These are phyloP conservation scores for Candida coleopterorum DNA, from an alignment of 805 yeast genomes.

Conservation along the genomic window DNA sequence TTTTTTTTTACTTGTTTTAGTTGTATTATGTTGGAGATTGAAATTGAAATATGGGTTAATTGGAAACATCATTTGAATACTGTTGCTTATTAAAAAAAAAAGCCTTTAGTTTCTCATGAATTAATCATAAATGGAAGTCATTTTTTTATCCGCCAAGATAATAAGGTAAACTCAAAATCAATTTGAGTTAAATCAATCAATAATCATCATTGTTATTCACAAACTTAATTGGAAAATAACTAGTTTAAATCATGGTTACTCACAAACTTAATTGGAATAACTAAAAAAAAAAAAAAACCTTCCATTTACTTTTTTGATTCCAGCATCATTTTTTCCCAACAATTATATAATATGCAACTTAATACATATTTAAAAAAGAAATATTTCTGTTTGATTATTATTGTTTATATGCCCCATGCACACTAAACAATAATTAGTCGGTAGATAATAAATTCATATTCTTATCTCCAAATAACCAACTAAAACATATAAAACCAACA, in stretches of 20 bases:
- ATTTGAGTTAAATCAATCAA: neutral
- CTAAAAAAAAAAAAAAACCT: neutral
- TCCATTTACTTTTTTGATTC: neutral
- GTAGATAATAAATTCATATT: no score
- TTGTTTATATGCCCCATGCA: constrained; percentile 5
- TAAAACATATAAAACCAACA: neutral
- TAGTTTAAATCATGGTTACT: constrained; percentile 2
- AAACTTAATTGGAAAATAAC: neutral
- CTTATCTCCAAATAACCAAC: constrained; percentile 4
- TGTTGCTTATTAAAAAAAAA: neutral
- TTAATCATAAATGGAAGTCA: neutral
- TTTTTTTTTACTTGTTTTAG: constrained; percentile 1
- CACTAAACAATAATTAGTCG: constrained; percentile 4
- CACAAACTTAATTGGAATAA: constrained; percentile 9
- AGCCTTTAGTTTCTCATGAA: neutral
- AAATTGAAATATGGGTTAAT: neutral
- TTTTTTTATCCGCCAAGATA: constrained; percentile 3
- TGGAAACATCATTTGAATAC: no score
- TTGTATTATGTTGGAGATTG: constrained; percentile 2
- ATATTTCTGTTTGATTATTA: no score
- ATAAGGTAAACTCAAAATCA: no score
- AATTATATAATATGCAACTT: no score
- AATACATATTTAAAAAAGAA: no score
- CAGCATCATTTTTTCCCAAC: no score
- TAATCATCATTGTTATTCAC: neutral